These are phyloP conservation scores for Mucor piriformis DNA, from an alignment of 371 early-diverging fungal species.

Conservation along the genomic window DNA sequence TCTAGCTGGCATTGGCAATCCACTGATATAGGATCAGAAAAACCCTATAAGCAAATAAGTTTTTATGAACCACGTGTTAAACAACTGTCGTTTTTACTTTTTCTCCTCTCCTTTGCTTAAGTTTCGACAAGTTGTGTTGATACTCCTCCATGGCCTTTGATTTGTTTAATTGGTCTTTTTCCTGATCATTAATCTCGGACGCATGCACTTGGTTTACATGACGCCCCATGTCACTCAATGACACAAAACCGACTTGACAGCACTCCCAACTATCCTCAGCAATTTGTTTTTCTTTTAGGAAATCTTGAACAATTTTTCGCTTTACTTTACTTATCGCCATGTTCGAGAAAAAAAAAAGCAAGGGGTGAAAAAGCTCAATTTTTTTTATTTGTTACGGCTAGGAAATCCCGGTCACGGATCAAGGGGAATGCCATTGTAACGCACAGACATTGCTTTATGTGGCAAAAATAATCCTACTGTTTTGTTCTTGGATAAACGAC, in stretches of 20 bases:
- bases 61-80: background rate
- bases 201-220: constrained; percentile 23
- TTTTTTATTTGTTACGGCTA: too few relatives aligned
- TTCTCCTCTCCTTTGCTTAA: constrained; percentile 28
- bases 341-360: background rate
- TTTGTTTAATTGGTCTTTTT: background rate
- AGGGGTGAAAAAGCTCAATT: too few relatives aligned
- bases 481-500: too few relatives aligned
- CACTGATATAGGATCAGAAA: constrained; percentile 44
- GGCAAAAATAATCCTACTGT: too few relatives aligned
- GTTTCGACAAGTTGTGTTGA: constrained; percentile 5
- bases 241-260: constrained; percentile 12
- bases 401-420: too few relatives aligned
- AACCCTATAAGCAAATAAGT: constrained; percentile 19
- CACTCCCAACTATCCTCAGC: constrained; percentile 18
- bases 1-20: constrained; percentile 36
- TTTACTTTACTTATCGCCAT: constrained; percentile 14
- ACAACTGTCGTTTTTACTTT: constrained; percentile 18
- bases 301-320: constrained; percentile 19
- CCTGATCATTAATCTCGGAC: constrained; percentile 14
- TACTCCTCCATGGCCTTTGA: constrained; percentile 4
- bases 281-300: constrained; percentile 24
- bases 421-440: too few relatives aligned
- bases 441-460: too few relatives aligned
- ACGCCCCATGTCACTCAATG: constrained; percentile 14